Evolutionary conservation across 2,329 filamentous ascomycete species (phyloP).

Genomic region (Venturia pyrina): DNA sequence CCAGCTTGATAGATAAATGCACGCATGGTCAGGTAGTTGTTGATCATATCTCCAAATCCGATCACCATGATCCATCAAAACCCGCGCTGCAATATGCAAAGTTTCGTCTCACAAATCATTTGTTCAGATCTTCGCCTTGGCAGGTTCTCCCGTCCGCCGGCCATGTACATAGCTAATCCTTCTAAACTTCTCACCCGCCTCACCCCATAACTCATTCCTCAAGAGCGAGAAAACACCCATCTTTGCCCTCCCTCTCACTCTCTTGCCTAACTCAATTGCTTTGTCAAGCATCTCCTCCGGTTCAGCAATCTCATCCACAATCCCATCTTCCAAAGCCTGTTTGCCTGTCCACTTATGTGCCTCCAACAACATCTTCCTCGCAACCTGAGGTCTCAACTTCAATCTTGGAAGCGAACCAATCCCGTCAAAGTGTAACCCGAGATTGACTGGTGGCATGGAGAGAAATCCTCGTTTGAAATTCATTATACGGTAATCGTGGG

Average conservation of each 20-base stretch:
- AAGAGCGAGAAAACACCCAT: slow-evolving; percentile 44
- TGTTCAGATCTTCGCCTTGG: slow-evolving; percentile 38
- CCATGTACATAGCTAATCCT: slow-evolving; percentile 46
- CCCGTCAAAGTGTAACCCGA: slow-evolving; percentile 46
- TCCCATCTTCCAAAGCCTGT: slow-evolving; percentile 41
- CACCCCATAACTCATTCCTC: slow-evolving; percentile 43
- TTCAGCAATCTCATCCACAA: slow-evolving; percentile 42
- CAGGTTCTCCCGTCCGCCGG: slow-evolving; percentile 30
- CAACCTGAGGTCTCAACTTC: slow-evolving; percentile 42
- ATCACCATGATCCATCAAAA: no score
- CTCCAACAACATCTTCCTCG: slow-evolving; percentile 46
- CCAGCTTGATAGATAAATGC: no score
- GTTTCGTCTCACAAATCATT: no score
- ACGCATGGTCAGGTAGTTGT: no score
- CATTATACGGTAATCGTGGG: slow-evolving; percentile 39
- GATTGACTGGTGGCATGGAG: slow-evolving; percentile 38
- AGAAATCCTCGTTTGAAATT: slow-evolving; percentile 33
- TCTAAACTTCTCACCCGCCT: slow-evolving; percentile 41
- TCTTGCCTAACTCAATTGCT: slow-evolving; percentile 34
- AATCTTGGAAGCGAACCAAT: slow-evolving; percentile 43
- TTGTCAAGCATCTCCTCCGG: slow-evolving; percentile 40
- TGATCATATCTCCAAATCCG: no score
- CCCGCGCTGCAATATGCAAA: no score
- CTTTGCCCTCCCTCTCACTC: slow-evolving; percentile 32
- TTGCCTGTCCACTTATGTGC: slow-evolving; percentile 45